Evolutionary conservation across 768 basidiomycete species (phyloP).

Genomic region (Paxillus rubicundulus): DNA sequence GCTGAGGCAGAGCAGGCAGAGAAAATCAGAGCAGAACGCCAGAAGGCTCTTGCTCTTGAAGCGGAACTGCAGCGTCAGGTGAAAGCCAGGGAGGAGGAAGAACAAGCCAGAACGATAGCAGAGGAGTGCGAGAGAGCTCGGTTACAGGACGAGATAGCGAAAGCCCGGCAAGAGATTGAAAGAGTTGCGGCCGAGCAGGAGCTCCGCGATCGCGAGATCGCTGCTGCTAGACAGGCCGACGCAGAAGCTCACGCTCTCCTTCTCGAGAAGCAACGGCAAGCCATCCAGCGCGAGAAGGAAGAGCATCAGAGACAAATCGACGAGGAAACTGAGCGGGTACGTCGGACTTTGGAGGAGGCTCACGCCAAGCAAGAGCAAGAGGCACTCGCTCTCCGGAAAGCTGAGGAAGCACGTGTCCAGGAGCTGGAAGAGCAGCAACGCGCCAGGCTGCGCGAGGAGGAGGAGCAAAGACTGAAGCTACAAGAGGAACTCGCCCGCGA

Average conservation of each 20-base stretch:
- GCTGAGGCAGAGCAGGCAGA: constrained; percentile 24
- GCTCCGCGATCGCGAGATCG: constrained; percentile 25
- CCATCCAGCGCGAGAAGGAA: constrained; percentile 25
- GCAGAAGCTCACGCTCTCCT: constrained; percentile 23
- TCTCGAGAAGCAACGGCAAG: constrained; percentile 22
- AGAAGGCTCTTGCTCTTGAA: constrained; percentile 30
- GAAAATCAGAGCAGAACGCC: constrained; percentile 25
- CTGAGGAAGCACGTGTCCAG: constrained; percentile 25
- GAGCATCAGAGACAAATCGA: constrained; percentile 19
- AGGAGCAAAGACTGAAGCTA: constrained; percentile 20
- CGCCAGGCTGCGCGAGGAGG: constrained; percentile 29
- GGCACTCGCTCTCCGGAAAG: constrained; percentile 12
- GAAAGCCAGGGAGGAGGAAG: constrained; percentile 25
- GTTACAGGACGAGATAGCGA: constrained; percentile 28
- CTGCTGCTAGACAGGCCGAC: constrained; percentile 22
- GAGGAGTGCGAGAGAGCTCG: constrained; percentile 31
- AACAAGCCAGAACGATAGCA: constrained; percentile 14
- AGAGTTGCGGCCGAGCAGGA: constrained; percentile 23
- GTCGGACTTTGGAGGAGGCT: constrained; percentile 23
- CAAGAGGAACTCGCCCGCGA: constrained; percentile 27
- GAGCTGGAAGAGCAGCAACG: constrained; percentile 28
- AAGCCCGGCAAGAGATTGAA: constrained; percentile 26
- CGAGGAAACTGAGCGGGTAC: constrained; percentile 27
- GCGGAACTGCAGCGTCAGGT: constrained; percentile 28
- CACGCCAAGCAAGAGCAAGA: constrained; percentile 27